Base-by-base conservation (phyloP, 257 asterid genomes). In the Forsythia suspensa region DNA sequence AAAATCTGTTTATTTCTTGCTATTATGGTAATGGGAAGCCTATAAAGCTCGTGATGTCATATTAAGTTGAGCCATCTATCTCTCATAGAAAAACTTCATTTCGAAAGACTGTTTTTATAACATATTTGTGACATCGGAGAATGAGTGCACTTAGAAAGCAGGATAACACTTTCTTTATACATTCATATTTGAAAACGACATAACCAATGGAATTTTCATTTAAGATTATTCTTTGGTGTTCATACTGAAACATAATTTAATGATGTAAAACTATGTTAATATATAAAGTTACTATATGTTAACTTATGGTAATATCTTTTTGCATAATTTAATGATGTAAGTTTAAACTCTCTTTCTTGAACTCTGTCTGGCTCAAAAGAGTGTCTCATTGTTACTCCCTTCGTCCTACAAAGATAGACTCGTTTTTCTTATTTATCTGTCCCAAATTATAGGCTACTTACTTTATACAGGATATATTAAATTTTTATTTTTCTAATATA, bases 281-380 rank as follows among this genome's bases (percentile, higher is more conserved):
- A 9, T 2, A 63, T 63, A 24, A 21, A 63, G 16, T 15, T 51
- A 51, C 59, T 51, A 15, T 61, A 61, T 61, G 12, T 61, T 24
- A 10, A 63, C 39, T 29, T 63, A 11, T 4, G 15, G 38, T 11
- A 55, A 15, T 61, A 6, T 29, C 66, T 43, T 16, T 34, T 42
- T 76, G 16, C 38, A 9, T 66, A 43, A 20, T 76, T 46, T 15
- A 48, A 57, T 80, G 71, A 52, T 21, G 55, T 77, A 77, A 10
- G 39, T 6, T 57, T 57, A 6, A 6, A 57, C 34, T 16, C 52
- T 15, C 7, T 57, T 63, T 38, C 65, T 66, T 21, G 65, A 67
- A 20, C 48, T 71, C 38, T 34, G 21, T 20, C 37, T 34, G 59
- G 39, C 69, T 70, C 61, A 12, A 39, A 55, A 38, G 43, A 78